Evolutionary conservation across 164 flowering plant genomes (phyloP), one percentile per base, ranked within the genome.

Genomic region (Echeveria elegans): DNA sequence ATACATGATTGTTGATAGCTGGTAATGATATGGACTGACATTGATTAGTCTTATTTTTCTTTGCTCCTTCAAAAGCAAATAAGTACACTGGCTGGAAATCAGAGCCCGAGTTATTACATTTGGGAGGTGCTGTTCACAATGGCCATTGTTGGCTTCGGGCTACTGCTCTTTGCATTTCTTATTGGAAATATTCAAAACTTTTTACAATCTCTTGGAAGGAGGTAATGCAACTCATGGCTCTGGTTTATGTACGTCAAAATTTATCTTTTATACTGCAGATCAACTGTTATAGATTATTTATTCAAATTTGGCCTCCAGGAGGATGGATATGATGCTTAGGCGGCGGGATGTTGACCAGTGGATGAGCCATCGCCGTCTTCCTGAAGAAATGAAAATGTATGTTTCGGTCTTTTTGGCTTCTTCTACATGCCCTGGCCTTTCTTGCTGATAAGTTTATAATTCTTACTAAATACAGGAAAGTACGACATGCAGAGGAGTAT

Each of bases 161-260:
- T 92, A 66, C 72, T 92, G 69, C 89, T 92, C 30, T 92, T 92
- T 75, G 93, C 96, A 65, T 76, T 92, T 64, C 87, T 92, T 32
- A 86, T 92, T 72, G 96, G 96, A 48, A 92, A 92, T 74, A 92
- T 92, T 93, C 98, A 92, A 77, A 92, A 87, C 76, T 89, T 89
- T 75, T 88, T 92, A 53, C 96, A 84, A 71, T 75, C 88, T 80
- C 89, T 92, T 70, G 95, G 90, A n/a, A 79, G 83, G 64, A 89
- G 96, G 98, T 92, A 83, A 10, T 48, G 5, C 19, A 48, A 0
- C 6, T 4, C 30, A 29, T 58, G n/a, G n/a, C n/a, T n/a, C n/a
- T n/a, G n/a, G n/a, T n/a, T n/a, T n/a, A n/a, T n/a, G n/a, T n/a
- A n/a, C n/a, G n/a, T n/a, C n/a, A n/a, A n/a, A n/a, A n/a, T n/a